Percentiles rank a stretch among this genome's conserved stretches.
Conservation (phyloP, 208 protist species). For the Herpetomonas samuelpessoai region DNA sequence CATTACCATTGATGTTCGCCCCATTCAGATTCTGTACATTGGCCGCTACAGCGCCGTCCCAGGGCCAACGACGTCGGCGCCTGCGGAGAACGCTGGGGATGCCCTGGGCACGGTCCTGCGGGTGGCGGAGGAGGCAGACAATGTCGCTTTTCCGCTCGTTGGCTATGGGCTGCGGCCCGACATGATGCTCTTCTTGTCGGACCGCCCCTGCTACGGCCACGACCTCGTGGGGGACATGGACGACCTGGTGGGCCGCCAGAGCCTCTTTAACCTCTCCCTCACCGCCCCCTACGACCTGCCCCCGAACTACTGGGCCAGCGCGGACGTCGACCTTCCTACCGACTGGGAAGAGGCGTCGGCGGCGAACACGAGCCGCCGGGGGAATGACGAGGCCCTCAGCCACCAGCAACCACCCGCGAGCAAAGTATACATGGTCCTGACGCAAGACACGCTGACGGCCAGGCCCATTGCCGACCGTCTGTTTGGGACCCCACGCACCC, state of each 20-base stretch:
- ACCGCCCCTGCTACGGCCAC: constrained; percentile 28
- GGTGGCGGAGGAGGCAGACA: constrained; percentile 44
- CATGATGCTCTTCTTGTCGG: constrained; percentile 55
- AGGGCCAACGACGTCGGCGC: neutral
- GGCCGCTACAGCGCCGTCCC: constrained; percentile 42
- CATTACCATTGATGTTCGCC: constrained; percentile 41
- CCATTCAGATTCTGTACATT: constrained; percentile 45
- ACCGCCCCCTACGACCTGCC: constrained; percentile 63
- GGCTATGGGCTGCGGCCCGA: constrained; percentile 65
- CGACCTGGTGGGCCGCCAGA: constrained; percentile 26
- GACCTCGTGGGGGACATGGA: neutral
- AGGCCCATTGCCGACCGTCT: constrained; percentile 27
- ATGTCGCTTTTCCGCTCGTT: constrained; percentile 50
- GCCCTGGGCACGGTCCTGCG: constrained; percentile 24
- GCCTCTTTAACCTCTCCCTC: constrained; percentile 53
- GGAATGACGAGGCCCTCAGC: neutral
- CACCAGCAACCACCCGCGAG: too few relatives aligned
- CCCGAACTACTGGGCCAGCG: constrained; percentile 28
- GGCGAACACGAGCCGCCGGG: neutral
- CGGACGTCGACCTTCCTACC: neutral
- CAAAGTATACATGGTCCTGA: constrained; percentile 39
- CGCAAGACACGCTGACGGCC: constrained; percentile 24
- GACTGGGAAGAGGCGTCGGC: neutral
- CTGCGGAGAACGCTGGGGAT: neutral
- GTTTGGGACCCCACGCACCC: constrained; percentile 28